phyloP scores from a whole-genome alignment of 2,329 filamentous ascomycete species.

The Coleophoma cylindrospora region DNA sequence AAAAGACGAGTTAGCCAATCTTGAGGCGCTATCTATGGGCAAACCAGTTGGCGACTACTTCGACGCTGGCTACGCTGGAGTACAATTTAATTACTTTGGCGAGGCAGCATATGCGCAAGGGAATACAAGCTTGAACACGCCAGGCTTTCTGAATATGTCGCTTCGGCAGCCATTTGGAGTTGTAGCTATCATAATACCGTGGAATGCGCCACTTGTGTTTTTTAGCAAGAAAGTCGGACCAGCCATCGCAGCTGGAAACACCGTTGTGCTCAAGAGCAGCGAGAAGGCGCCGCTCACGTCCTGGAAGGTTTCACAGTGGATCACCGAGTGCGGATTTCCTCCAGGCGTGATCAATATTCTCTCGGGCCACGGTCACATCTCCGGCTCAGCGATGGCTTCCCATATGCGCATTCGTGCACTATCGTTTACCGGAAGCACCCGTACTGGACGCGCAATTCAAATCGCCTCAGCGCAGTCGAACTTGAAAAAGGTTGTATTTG shows the following conservation, averaged over 20 bases:
- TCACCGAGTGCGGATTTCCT: conserved; percentile 12
- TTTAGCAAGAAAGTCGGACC: conserved; percentile 72
- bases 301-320: conserved; percentile 4
- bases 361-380: conserved; percentile 21
- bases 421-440: conserved; percentile 32
- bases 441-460: conserved; percentile 30
- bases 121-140: conserved; percentile 63
- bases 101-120: conserved; percentile 73
- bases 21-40: conserved; percentile 1
- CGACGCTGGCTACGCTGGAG: conserved; percentile 33
- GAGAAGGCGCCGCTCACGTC: conserved; percentile 14
- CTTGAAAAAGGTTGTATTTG: conserved; percentile 34
- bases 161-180: conserved; percentile 71
- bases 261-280: conserved; percentile 53
- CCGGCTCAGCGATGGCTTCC: conserved; percentile 27
- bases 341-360: conserved; percentile 32
- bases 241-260: conserved; percentile 53
- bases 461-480: conserved; percentile 31
- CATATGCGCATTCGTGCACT: conserved; percentile 31
- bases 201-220: conserved; percentile 73
- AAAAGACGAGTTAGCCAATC: conserved; percentile 4
- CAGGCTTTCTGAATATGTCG: conserved; percentile 68
- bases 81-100: conserved; percentile 65
- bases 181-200: conserved; percentile 51
- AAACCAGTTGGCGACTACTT: neutral